A percentile compares a stretch with the other conserved stretches of the same genome.
These are phyloP conservation scores for Tarenaya hassleriana DNA, from an alignment of 345 rosid genomes.

Conservation along the genomic window DNA sequence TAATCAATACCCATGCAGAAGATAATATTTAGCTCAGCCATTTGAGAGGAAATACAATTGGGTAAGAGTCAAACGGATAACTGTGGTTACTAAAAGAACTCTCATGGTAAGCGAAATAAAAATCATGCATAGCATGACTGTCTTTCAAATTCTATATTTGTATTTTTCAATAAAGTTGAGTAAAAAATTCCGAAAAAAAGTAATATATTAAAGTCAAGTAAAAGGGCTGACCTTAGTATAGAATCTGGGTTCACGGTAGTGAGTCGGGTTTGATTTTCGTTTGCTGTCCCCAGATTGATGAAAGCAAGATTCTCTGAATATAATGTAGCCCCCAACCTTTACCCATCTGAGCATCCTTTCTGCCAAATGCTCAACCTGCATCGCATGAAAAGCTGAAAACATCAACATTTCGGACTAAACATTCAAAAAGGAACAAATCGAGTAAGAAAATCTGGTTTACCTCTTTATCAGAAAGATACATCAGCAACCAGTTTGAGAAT, in stretches of 20 bases:
- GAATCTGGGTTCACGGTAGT: slow-evolving; percentile 95
- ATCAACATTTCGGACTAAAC: not conserved
- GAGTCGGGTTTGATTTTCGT: slow-evolving; percentile 80
- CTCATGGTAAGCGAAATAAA: no score
- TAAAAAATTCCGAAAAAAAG: no score
- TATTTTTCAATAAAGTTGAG: not conserved
- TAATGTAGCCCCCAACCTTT: slow-evolving; percentile 79
- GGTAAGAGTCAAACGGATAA: no score
- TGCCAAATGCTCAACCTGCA: slow-evolving; percentile 68
- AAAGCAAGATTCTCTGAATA: slow-evolving; percentile 97
- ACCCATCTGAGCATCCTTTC: slow-evolving; percentile 82
- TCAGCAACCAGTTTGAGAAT: slow-evolving; percentile 91
- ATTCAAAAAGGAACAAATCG: no score
- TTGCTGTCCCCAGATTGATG: slow-evolving; percentile 92
- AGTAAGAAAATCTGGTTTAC: slow-evolving; percentile 25
- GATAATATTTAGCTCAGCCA: slow-evolving; percentile 7
- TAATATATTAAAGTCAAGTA: not conserved
- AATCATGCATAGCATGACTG: no score
- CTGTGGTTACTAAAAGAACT: no score
- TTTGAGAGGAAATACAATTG: not conserved
- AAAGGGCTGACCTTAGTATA: slow-evolving; percentile 59
- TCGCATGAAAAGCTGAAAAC: not conserved
- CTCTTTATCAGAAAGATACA: slow-evolving; percentile 96
- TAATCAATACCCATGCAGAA: slow-evolving; percentile 4
- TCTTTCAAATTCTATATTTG: not conserved